A percentile compares a stretch with the other conserved stretches of the same genome.
phyloP scores from a whole-genome alignment of 768 basidiomycete species.

The Mycena galericulata region DNA sequence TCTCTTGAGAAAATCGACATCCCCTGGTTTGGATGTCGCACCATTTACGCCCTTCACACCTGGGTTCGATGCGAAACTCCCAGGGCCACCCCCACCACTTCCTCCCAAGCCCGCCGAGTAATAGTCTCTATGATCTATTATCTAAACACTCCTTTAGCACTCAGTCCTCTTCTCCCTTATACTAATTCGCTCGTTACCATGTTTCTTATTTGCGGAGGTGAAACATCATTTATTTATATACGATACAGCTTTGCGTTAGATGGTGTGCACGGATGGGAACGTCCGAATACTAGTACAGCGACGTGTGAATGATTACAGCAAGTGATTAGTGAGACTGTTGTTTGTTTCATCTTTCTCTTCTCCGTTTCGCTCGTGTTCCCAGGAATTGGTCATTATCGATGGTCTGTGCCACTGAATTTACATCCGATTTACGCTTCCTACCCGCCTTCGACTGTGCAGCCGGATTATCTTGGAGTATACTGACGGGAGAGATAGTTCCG shows the following conservation, averaged over 20 bases:
- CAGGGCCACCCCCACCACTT: slow-evolving; percentile 51
- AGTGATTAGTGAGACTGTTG: background rate
- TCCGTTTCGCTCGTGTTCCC: slow-evolving; percentile 27
- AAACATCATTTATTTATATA: slow-evolving; percentile 29
- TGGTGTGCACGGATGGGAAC: slow-evolving; percentile 9
- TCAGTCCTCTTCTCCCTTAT: background rate
- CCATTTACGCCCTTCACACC: slow-evolving; percentile 63
- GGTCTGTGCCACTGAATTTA: background rate
- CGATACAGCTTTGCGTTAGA: slow-evolving; percentile 20
- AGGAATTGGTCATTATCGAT: background rate
- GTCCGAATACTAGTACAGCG: slow-evolving; percentile 24
- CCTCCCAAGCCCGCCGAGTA: slow-evolving; percentile 49
- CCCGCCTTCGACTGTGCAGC: background rate
- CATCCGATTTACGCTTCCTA: slow-evolving; percentile 31
- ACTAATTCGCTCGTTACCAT: slow-evolving; percentile 28
- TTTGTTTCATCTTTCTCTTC: slow-evolving; percentile 28
- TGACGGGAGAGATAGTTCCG: slow-evolving; percentile 25
- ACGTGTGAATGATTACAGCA: slow-evolving; percentile 20
- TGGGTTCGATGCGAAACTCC: slow-evolving; percentile 49
- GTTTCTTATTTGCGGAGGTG: slow-evolving; percentile 2
- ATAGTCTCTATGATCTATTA: slow-evolving; percentile 25
- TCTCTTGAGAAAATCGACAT: slow-evolving; percentile 31
- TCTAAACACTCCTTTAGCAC: slow-evolving; percentile 27
- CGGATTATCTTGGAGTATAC: background rate
- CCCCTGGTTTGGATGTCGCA: slow-evolving; percentile 48